These are phyloP conservation scores for Fraxinus xanthoxyloides DNA, from an alignment of 305 asterid species.

Conservation along the genomic window DNA sequence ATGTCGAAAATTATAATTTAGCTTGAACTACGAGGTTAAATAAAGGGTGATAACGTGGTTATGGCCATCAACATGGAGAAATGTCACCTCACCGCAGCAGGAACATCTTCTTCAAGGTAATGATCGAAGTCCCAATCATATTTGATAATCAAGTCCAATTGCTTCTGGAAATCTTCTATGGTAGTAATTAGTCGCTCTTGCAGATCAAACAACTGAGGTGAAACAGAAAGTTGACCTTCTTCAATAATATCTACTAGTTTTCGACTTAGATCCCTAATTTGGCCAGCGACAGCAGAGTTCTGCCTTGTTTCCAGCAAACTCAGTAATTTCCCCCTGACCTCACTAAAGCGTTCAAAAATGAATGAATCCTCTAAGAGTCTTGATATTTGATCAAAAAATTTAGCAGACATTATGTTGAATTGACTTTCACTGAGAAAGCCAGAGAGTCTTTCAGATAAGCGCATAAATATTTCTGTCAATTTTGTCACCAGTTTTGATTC, in stretches of 20 bases:
- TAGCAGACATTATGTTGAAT: constrained; percentile 66
- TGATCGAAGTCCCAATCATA: constrained; percentile 97
- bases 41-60: constrained; percentile 21
- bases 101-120: constrained; percentile 90
- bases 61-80: constrained; percentile 39
- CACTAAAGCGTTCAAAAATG: constrained; percentile 60
- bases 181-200: constrained; percentile 66
- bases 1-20: neutral
- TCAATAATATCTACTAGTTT: constrained; percentile 69
- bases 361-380: constrained; percentile 69
- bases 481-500: constrained; percentile 68
- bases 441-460: constrained; percentile 76
- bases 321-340: constrained; percentile 49
- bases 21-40: neutral
- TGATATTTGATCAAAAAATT: constrained; percentile 80
- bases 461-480: constrained; percentile 66
- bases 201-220: constrained; percentile 55
- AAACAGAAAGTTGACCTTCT: constrained; percentile 74
- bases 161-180: constrained; percentile 84
- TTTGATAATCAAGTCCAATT: constrained; percentile 76
- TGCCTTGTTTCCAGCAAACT: constrained; percentile 64
- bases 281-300: constrained; percentile 62
- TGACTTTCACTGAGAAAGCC: constrained; percentile 89
- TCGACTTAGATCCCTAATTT: constrained; percentile 70
- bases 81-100: constrained; percentile 97